phyloP scores from a whole-genome alignment of 108 stramenopile genomes.

The Nitzschia sp. region DNA sequence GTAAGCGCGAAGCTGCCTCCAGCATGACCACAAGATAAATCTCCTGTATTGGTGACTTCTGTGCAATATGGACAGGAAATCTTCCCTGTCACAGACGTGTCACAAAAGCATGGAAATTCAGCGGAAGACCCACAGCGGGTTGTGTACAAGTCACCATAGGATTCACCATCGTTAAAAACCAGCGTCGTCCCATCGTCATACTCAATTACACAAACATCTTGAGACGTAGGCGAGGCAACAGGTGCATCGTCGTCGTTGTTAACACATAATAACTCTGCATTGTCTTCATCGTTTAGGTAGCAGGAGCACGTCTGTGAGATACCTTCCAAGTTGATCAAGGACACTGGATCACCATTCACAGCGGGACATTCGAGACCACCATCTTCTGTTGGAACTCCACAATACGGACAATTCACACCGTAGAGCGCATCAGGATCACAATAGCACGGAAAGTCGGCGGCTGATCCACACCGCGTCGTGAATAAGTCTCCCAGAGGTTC shows the following conservation, averaged over 20 bases:
- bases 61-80: constrained; percentile 14
- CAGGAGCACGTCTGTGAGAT: constrained; percentile 5
- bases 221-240: background rate
- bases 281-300: background rate
- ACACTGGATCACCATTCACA: constrained; percentile 4
- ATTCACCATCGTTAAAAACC: constrained; percentile 12
- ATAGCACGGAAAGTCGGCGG: constrained; percentile 19
- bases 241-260: background rate
- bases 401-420: constrained; percentile 21
- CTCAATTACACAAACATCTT: constrained; percentile 11
- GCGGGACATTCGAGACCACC: constrained; percentile 10
- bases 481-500: constrained; percentile 8
- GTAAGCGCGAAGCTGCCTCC: constrained; percentile 3
- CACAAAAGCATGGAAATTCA: constrained; percentile 25
- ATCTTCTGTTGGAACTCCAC: constrained; percentile 11
- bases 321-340: background rate
- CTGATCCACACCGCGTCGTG: constrained; percentile 16
- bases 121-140: constrained; percentile 11
- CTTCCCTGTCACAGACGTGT: constrained; percentile 7
- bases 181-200: constrained; percentile 5
- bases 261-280: constrained; percentile 4
- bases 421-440: constrained; percentile 11
- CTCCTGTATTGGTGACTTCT: constrained; percentile 8
- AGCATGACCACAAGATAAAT: constrained; percentile 4
- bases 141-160: constrained; percentile 7